phyloP scores from a whole-genome alignment of 2,329 filamentous ascomycete genomes.

The Penicillium sclerotiorum region DNA sequence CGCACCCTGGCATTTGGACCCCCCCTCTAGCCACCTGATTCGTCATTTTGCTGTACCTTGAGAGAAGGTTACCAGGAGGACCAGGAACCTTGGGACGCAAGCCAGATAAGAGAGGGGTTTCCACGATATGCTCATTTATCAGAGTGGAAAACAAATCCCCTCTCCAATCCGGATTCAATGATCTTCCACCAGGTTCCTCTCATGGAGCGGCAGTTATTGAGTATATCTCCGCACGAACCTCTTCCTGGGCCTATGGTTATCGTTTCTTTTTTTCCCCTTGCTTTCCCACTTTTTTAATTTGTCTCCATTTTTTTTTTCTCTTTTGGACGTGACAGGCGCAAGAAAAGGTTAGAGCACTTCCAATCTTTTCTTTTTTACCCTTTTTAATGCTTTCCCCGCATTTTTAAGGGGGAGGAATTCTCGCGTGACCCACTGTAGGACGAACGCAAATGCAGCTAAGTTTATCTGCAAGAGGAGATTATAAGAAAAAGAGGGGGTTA shows the following conservation, averaged over 20 bases:
- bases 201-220: background rate
- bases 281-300: background rate
- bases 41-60: no score
- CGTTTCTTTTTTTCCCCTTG: background rate
- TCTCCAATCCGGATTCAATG: background rate
- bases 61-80: no score
- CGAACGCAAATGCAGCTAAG: slow-evolving; percentile 1
- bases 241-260: background rate
- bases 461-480: background rate
- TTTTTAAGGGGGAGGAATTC: slow-evolving; percentile 1
- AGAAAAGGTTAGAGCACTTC: no score
- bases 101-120: background rate
- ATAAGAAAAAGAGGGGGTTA: background rate
- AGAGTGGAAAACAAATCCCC: background rate
- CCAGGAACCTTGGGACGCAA: no score
- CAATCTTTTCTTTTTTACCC: background rate
- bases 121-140: background rate
- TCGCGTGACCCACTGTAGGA: slow-evolving; percentile 3
- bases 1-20: no score
- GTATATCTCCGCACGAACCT: background rate
- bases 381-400: background rate
- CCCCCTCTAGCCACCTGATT: no score
- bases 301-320: background rate
- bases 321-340: background rate
- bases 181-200: background rate